phyloP scores from a whole-genome alignment of 768 basidiomycete genomes.

The Tylopilus intermedius region DNA sequence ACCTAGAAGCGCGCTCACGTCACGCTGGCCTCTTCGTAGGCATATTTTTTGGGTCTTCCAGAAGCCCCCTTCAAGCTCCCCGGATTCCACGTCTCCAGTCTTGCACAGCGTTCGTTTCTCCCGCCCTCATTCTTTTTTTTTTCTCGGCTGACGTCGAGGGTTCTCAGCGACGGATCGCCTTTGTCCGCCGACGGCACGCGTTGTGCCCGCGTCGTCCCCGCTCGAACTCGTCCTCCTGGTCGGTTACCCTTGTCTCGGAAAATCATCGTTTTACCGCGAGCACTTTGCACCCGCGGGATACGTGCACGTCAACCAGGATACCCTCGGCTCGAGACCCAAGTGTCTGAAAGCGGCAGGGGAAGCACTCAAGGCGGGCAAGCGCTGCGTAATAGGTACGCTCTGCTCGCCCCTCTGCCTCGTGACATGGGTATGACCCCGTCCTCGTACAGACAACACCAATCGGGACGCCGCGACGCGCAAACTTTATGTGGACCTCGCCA shows the following conservation, averaged over 20 bases:
- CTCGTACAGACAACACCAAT: slow-evolving; percentile 81
- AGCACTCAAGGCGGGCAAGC: slow-evolving; percentile 49
- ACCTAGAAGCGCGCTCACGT: neutral
- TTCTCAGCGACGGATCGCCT: slow-evolving; percentile 37
- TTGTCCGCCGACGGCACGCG: slow-evolving; percentile 16
- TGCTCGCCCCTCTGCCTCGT: neutral
- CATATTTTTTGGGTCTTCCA: slow-evolving; percentile 65
- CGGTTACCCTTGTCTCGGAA: slow-evolving; percentile 66
- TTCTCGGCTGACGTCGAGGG: neutral
- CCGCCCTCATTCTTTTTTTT: neutral
- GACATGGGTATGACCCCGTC: neutral
- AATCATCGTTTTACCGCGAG: slow-evolving; percentile 70
- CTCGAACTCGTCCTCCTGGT: slow-evolving; percentile 57
- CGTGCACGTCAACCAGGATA: slow-evolving; percentile 84
- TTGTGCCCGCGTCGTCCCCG: slow-evolving; percentile 10
- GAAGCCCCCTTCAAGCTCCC: slow-evolving; percentile 44
- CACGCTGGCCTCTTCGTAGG: slow-evolving; percentile 38
- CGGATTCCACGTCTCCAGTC: slow-evolving; percentile 62
- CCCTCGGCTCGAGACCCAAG: slow-evolving; percentile 63
- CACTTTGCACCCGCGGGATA: slow-evolving; percentile 70
- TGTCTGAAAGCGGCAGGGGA: slow-evolving; percentile 65
- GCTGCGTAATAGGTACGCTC: slow-evolving; percentile 73
- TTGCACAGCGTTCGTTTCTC: slow-evolving; percentile 28
- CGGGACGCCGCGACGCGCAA: slow-evolving; percentile 65
- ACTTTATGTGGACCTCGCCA: slow-evolving; percentile 65